Evolutionary conservation across 2,329 filamentous ascomycete genomes (phyloP).

Genomic region (Pleomassaria siparia): DNA sequence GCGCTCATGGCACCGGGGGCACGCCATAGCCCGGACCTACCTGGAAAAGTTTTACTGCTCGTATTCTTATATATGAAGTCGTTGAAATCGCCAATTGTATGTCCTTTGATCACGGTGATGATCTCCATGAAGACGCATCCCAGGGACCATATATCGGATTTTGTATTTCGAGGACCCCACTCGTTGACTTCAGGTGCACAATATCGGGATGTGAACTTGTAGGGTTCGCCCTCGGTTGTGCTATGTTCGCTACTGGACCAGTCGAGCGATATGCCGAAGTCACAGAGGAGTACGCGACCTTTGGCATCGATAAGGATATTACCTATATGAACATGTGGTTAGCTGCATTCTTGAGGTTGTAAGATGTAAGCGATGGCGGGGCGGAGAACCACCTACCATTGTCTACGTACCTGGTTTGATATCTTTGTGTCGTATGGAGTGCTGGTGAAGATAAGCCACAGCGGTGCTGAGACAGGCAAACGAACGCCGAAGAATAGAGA

Average conservation of each 20-base stretch:
- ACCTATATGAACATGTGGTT: too few species aligned
- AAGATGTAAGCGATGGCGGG: too few species aligned
- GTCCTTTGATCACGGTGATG: conserved; percentile 9
- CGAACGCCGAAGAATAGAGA: neutral
- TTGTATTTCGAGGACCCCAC: conserved; percentile 3
- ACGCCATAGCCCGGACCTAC: conserved; percentile 18
- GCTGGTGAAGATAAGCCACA: neutral
- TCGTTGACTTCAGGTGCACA: conserved; percentile 10
- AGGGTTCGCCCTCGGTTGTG: conserved; percentile 4
- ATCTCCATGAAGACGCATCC: conserved; percentile 14
- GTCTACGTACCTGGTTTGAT: conserved; percentile 15
- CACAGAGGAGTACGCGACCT: neutral
- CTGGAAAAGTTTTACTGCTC: conserved; percentile 4
- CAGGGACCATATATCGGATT: conserved; percentile 14
- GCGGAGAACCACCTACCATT: too few species aligned
- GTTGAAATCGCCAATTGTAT: conserved; percentile 18
- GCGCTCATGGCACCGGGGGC: conserved; percentile 13
- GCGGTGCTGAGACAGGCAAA: conserved; percentile 5
- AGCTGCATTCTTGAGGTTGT: too few species aligned
- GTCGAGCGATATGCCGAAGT: conserved; percentile 9
- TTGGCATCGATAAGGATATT: neutral
- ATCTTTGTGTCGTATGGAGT: conserved; percentile 4
- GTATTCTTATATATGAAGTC: conserved; percentile 8
- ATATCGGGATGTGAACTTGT: conserved; percentile 6
- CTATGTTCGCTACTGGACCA: conserved; percentile 6